Base-by-base conservation (phyloP, 1,284 basidiomycete species). In the Ustilago curta region DNA sequence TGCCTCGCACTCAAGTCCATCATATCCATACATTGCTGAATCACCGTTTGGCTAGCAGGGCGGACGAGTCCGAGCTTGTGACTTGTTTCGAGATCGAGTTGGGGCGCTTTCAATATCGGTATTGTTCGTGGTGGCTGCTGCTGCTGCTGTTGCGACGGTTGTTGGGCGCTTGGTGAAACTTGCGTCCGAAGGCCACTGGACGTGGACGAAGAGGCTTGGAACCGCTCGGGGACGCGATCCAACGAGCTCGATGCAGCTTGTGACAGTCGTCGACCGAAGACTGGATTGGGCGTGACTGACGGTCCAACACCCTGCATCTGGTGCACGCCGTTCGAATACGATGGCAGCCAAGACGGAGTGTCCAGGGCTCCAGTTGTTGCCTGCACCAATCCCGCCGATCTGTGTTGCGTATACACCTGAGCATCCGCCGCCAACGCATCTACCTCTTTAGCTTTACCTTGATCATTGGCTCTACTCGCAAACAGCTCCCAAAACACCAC, bases 1-100 rank as follows among this genome's bases (percentile, higher is more conserved):
- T 31, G 12, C 23, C 59, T 71, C n/a, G 12, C 42, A 19, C 60
- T 61, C 8, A 76, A 27, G 14, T 58, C 58, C 63, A 76, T 60
- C 73, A 76, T 76, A n/a, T 68, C 54, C 69, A 71, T 71, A 52
- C 73, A 76, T 31, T 68, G 69, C 19, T 65, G 61, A 23, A 76
- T 65, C 18, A 68, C 49, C 4, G 45, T 31, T 16, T 44, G 37
- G 47, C 64, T 68, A 1, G 69, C 65, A 18, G 69, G 73, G 11
- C 65, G 31, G 3, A 44, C 7, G 18, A 71, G 52, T 1, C 59
- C 52, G 2, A 76, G 56, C 50, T 53, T 42, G 6, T 47, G 50
- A 35, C 60, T 59, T 8, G 48, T n/a, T 40, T 70, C 67, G 16
- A 64, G 66, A 45, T 70, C 59, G n/a, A 52, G 58, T n/a, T 54